Evolutionary conservation across 495 filamentous ascomycete genomes (phyloP).

Genomic region (Pseudomonodictys pantanalensis): DNA sequence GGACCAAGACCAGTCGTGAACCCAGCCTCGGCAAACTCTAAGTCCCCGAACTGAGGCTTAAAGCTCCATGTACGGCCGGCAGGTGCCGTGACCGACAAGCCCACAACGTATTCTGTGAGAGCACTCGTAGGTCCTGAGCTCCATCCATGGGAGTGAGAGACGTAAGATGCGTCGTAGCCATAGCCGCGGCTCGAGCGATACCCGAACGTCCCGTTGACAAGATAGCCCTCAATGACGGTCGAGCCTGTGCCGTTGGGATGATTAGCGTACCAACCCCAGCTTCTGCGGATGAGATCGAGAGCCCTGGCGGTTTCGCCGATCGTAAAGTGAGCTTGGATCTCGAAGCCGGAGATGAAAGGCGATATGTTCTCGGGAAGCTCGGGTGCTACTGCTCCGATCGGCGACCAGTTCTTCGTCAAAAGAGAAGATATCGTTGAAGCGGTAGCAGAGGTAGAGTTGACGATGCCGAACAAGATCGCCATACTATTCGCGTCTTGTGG

Average conservation of each 20-base stretch:
- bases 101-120: slow-evolving; percentile 37
- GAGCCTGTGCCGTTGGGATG: slow-evolving; percentile 38
- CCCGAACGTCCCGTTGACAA: slow-evolving; percentile 35
- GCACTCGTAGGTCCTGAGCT: slow-evolving; percentile 35
- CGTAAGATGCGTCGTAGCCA: slow-evolving; percentile 34
- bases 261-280: slow-evolving; percentile 44
- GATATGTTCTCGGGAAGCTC: slow-evolving; percentile 39
- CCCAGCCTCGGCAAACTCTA: slow-evolving; percentile 34
- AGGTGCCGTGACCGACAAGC: slow-evolving; percentile 27
- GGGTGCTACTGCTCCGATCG: slow-evolving; percentile 37
- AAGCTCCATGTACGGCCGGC: slow-evolving; percentile 31
- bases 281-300: slow-evolving; percentile 37
- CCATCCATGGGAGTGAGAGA: slow-evolving; percentile 42
- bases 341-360: slow-evolving; percentile 40
- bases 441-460: slow-evolving; percentile 8
- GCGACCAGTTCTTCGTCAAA: slow-evolving; percentile 38
- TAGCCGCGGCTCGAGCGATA: slow-evolving; percentile 43
- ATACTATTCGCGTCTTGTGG: slow-evolving; percentile 36
- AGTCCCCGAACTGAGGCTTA: slow-evolving; percentile 37
- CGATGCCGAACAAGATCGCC: slow-evolving; percentile 35
- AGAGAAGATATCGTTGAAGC: slow-evolving; percentile 32
- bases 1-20: slow-evolving; percentile 36
- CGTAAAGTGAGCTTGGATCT: slow-evolving; percentile 38
- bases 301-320: slow-evolving; percentile 33
- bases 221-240: slow-evolving; percentile 41